These are phyloP conservation scores for Marasmius fiardii DNA, from an alignment of 1,284 basidiomycete species.

Conservation along the genomic window DNA sequence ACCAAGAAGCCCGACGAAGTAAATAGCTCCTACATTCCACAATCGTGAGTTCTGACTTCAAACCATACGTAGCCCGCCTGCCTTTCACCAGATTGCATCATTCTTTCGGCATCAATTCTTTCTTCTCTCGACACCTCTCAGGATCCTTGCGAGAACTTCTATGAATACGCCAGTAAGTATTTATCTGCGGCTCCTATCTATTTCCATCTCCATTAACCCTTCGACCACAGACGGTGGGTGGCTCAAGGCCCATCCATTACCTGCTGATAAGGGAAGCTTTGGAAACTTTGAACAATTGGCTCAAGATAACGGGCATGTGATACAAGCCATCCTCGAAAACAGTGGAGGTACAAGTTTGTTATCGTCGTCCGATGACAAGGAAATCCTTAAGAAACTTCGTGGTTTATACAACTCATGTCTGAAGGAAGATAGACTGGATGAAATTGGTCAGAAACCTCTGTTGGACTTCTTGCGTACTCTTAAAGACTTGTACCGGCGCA, in stretches of 20 bases:
- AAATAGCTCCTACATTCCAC: slow-evolving; percentile 9
- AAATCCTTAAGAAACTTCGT: slow-evolving; percentile 77
- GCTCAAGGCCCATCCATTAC: slow-evolving; percentile 77
- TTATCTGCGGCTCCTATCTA: slow-evolving; percentile 4
- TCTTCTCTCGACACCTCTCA: slow-evolving; percentile 77
- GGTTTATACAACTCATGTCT: slow-evolving; percentile 83
- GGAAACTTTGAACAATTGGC: slow-evolving; percentile 62
- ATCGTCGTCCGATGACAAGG: slow-evolving; percentile 50
- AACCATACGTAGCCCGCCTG: slow-evolving; percentile 76
- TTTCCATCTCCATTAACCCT: slow-evolving; percentile 5
- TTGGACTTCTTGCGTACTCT: slow-evolving; percentile 56
- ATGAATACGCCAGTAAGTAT: slow-evolving; percentile 80
- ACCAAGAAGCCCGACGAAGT: slow-evolving; percentile 50
- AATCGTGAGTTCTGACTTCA: background rate
- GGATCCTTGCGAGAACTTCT: slow-evolving; percentile 97
- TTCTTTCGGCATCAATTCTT: slow-evolving; percentile 81
- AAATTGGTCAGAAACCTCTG: slow-evolving; percentile 62
- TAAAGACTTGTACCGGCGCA: slow-evolving; percentile 51
- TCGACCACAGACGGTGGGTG: slow-evolving; percentile 69
- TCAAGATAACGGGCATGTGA: slow-evolving; percentile 61
- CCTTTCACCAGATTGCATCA: slow-evolving; percentile 78
- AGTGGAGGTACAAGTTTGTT: slow-evolving; percentile 23
- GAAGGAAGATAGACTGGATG: slow-evolving; percentile 65
- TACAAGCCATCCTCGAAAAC: slow-evolving; percentile 56
- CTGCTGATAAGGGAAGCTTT: slow-evolving; percentile 76